A percentile compares a stretch with the other conserved stretches of the same genome.
These are phyloP conservation scores for Pythium aphanidermatum DNA, from an alignment of 352 stramenopile species.

Conservation along the genomic window DNA sequence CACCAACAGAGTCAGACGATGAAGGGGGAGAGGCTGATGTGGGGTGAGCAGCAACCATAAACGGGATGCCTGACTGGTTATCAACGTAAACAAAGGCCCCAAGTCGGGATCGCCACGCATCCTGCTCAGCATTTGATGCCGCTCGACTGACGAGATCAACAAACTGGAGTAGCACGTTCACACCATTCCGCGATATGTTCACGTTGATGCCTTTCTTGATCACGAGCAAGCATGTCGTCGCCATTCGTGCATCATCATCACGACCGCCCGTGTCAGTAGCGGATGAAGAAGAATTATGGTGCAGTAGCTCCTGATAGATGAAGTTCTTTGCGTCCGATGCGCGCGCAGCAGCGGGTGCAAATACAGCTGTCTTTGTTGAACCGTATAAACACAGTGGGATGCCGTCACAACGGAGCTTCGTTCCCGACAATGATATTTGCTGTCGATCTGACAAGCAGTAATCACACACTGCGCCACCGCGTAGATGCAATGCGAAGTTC, in stretches of 20 bases:
- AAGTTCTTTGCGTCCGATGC: conserved; percentile 80
- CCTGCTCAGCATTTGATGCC: conserved; percentile 29
- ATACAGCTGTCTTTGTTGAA: conserved; percentile 54
- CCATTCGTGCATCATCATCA: conserved; percentile 44
- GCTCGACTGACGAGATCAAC: conserved; percentile 68
- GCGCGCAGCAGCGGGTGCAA: conserved; percentile 52
- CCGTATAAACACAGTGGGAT: conserved; percentile 74
- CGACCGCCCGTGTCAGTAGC: conserved; percentile 13
- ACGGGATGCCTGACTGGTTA: conserved; percentile 80
- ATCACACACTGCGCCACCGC: conserved; percentile 66
- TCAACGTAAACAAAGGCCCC: conserved; percentile 84
- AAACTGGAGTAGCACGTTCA: conserved; percentile 81
- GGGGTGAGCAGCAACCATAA: conserved; percentile 43
- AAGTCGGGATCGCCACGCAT: conserved; percentile 34
- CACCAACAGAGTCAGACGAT: conserved; percentile 1
- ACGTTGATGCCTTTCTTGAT: conserved; percentile 80
- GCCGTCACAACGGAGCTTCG: conserved; percentile 48
- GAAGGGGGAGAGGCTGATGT: conserved; percentile 8
- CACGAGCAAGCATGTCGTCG: conserved; percentile 67
- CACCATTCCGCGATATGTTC: conserved; percentile 74
- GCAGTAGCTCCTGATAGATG: conserved; percentile 72
- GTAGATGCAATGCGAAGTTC: conserved; percentile 60
- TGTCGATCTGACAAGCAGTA: conserved; percentile 74
- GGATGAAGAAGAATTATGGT: not conserved
- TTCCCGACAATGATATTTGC: conserved; percentile 49